Conservation (phyloP, 768 basidiomycete genomes). For the Mycena vulgaris region DNA sequence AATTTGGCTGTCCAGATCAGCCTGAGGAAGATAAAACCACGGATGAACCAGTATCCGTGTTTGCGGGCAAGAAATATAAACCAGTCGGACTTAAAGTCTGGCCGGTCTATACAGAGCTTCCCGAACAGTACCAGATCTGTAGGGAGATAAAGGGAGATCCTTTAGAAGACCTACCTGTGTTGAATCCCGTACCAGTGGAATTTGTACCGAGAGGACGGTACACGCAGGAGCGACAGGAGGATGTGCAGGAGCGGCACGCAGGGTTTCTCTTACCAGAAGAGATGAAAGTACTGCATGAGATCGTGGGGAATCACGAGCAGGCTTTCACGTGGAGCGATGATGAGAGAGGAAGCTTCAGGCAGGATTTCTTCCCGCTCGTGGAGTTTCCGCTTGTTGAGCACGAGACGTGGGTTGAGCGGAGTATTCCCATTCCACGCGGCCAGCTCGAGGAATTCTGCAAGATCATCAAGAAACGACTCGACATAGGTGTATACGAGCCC, state of each 20-base stretch:
- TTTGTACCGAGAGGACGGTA: constrained; percentile 37
- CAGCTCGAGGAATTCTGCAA: constrained; percentile 33
- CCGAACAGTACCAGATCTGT: constrained; percentile 39
- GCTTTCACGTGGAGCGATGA: constrained; percentile 27
- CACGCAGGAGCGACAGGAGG: constrained; percentile 38
- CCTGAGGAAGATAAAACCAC: background rate
- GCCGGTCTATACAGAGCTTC: constrained; percentile 38
- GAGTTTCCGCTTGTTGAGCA: constrained; percentile 43
- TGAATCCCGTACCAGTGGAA: constrained; percentile 35
- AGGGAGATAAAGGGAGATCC: constrained; percentile 45
- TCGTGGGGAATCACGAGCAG: constrained; percentile 40
- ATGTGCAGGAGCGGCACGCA: constrained; percentile 37
- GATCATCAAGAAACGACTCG: constrained; percentile 35
- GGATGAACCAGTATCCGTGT: background rate
- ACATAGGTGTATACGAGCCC: constrained; percentile 30
- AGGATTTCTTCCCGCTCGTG: constrained; percentile 12
- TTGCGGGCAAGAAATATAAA: constrained; percentile 41
- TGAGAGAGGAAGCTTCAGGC: constrained; percentile 17
- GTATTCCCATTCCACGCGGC: constrained; percentile 38
- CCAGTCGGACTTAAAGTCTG: constrained; percentile 36
- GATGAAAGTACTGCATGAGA: constrained; percentile 41
- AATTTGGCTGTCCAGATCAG: background rate
- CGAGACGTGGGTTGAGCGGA: constrained; percentile 41
- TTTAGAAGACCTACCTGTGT: constrained; percentile 32
- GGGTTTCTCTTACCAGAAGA: constrained; percentile 47